These are phyloP conservation scores for Tuber borchii DNA, from an alignment of 495 filamentous ascomycete genomes.

Conservation along the genomic window DNA sequence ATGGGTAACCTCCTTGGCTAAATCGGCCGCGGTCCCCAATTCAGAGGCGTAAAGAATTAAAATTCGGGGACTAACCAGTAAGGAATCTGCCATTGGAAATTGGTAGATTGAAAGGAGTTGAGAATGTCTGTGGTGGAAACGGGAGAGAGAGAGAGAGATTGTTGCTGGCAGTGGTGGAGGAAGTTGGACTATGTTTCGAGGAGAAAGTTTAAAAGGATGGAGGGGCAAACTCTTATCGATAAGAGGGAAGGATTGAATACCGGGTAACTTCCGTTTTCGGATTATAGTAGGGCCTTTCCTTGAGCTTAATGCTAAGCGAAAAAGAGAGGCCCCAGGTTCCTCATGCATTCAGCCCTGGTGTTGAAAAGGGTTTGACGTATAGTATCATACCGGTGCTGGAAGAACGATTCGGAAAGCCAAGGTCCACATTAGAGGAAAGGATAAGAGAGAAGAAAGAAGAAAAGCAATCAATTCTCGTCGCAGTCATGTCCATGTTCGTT, in stretches of 20 bases:
- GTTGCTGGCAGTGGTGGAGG: neutral
- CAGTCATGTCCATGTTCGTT: too few species aligned
- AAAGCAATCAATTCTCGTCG: too few species aligned
- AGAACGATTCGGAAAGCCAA: too few species aligned
- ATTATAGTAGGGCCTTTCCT: neutral
- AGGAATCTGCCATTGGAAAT: neutral
- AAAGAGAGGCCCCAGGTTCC: too few species aligned
- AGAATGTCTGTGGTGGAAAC: neutral
- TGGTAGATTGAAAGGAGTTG: neutral
- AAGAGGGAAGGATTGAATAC: neutral
- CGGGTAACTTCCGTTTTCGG: neutral
- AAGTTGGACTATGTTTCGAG: neutral
- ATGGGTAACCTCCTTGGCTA: slow-evolving; percentile 73
- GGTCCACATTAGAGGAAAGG: too few species aligned
- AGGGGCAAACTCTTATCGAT: neutral
- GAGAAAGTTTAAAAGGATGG: neutral
- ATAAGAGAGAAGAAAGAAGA: too few species aligned
- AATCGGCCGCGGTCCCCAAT: slow-evolving; percentile 85
- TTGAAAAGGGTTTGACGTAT: too few species aligned
- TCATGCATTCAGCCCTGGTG: too few species aligned
- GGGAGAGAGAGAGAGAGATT: too few species aligned
- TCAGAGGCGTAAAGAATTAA: slow-evolving; percentile 89
- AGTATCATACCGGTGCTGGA: too few species aligned
- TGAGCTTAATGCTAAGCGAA: too few species aligned
- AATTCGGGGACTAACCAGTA: slow-evolving; percentile 40